Conservation (phyloP, 768 basidiomycete genomes). For the Obba rivulosa region DNA sequence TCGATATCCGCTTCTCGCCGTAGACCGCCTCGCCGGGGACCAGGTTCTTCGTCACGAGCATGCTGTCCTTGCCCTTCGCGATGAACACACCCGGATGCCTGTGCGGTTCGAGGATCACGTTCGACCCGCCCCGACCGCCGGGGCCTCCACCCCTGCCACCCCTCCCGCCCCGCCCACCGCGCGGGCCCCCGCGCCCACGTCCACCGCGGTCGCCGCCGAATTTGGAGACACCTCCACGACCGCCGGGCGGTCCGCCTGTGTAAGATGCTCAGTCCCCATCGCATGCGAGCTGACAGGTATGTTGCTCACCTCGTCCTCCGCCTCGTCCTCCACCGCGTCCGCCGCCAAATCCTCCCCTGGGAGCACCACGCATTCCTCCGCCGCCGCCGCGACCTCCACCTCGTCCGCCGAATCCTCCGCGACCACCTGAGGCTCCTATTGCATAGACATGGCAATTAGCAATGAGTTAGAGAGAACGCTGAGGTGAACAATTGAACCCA, state of each 20-base stretch:
- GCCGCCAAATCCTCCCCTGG: constrained; percentile 24
- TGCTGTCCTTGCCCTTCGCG: constrained; percentile 94
- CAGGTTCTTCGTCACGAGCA: constrained; percentile 96
- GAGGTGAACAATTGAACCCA: constrained; percentile 7
- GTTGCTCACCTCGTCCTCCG: constrained; percentile 5
- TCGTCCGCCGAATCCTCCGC: constrained; percentile 42
- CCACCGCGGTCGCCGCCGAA: constrained; percentile 27
- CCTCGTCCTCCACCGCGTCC: constrained; percentile 20
- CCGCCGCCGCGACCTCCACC: constrained; percentile 27
- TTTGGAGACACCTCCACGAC: constrained; percentile 16
- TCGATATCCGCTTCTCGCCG: constrained; percentile 94
- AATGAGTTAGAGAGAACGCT: too few relatives aligned
- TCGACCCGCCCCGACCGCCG: constrained; percentile 76
- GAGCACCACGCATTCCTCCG: constrained; percentile 14
- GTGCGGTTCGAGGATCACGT: constrained; percentile 92
- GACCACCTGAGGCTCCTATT: constrained; percentile 69
- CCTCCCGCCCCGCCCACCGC: constrained; percentile 29
- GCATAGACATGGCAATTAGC: too few relatives aligned
- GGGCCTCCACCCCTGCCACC: constrained; percentile 62
- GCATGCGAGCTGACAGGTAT: not conserved
- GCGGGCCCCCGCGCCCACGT: constrained; percentile 24
- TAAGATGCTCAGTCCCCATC: not conserved
- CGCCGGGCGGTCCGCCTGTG: not conserved
- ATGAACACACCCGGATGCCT: constrained; percentile 93
- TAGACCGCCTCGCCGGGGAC: constrained; percentile 97